Evolutionary conservation across 108 stramenopile genomes (phyloP), one percentile per base, ranked within the genome.

Genomic region (Cyclotella baltica): DNA sequence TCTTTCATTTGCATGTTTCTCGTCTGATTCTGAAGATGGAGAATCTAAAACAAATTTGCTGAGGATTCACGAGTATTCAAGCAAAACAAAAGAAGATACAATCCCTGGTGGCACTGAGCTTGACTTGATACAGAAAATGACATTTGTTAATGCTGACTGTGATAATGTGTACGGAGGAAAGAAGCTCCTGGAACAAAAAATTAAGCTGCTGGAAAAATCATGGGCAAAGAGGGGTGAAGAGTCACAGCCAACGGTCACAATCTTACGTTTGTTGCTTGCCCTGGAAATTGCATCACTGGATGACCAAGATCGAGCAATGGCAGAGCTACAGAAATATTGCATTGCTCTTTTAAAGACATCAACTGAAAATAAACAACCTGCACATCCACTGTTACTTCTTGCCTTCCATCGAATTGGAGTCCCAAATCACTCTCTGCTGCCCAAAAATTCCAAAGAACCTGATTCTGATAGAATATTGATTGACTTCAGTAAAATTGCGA

Each of bases 121-220:
- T 35, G 73, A 75, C 46, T 40, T 75, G 47, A 75, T 66, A 1
- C 31, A 75, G 18, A 75, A 75, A 43, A 30, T 75, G 64, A 38
- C 20, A 22, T 38, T 75, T 75, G 38, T 67, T 4, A 66, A 75
- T 52, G 2, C 56, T 28, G 27, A 43, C 2, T 11, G 25, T 37
- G 62, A 66, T 25, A 75, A 75, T 56, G 58, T 61, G 5, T 75
- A 36, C n/a, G 73, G 38, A 65, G 73, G 73, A 40, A 65, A 75
- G 55, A 75, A 75, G 30, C 23, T 62, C 19, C 62, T 75, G 0
- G 73, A 75, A 43, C 56, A 40, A 37, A 58, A 58, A 61, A 72
- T 72, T 3, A 72, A 46, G n/a, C 48, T 4, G 5, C 19, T 38
- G 16, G 22, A 72, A 38, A 58, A 72, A 29, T 4, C 35, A 59